A percentile compares a stretch with the other conserved stretches of the same genome.
These are phyloP conservation scores for Sorghum bicolor DNA, from an alignment of 176 grass and related monocot genomes.

Conservation along the genomic window DNA sequence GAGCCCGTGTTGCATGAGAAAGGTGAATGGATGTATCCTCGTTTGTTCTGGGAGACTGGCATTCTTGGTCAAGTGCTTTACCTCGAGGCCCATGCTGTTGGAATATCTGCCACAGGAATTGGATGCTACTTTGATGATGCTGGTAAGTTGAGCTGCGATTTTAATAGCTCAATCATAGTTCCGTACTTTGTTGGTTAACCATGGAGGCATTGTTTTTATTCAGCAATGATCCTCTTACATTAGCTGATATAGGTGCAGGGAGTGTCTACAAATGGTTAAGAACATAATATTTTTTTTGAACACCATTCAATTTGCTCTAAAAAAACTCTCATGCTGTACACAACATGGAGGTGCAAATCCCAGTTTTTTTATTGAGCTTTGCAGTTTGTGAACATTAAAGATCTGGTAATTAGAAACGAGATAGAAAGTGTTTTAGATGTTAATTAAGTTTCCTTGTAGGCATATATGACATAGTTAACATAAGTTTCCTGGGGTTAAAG, in stretches of 20 bases:
- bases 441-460: background rate
- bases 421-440: background rate
- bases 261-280: background rate
- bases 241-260: background rate
- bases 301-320: background rate
- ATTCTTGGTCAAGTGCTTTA: constrained; percentile 93
- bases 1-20: constrained; percentile 63
- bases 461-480: background rate
- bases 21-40: constrained; percentile 93
- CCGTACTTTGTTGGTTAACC: background rate
- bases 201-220: background rate
- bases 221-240: background rate
- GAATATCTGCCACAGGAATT: constrained; percentile 92
- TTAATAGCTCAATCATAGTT: background rate
- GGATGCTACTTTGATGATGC: constrained; percentile 98
- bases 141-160: constrained; percentile 41
- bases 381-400: background rate
- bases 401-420: background rate
- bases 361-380: background rate
- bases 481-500: background rate
- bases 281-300: background rate
- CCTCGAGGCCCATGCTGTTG: constrained; percentile 94
- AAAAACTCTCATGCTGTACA: background rate
- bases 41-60: constrained; percentile 93
- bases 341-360: background rate